Conservation (phyloP, 2,329 filamentous ascomycete species). For the Karstenula rhodostoma region DNA sequence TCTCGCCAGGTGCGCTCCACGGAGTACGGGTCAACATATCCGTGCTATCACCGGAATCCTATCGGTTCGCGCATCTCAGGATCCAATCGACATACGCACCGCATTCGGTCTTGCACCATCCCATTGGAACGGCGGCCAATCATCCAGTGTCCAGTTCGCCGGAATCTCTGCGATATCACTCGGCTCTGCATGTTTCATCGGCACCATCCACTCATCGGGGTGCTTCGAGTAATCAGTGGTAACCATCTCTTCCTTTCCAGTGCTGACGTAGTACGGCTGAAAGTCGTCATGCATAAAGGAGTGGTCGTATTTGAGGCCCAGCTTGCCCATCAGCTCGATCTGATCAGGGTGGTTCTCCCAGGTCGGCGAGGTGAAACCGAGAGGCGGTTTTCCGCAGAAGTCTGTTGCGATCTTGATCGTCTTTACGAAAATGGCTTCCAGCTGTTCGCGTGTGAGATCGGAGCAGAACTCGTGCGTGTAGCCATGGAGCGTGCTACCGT, state of each 20-base stretch:
- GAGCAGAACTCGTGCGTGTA: conserved; percentile 21
- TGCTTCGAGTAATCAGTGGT: conserved; percentile 35
- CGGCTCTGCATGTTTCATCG: conserved; percentile 35
- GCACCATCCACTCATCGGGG: conserved; percentile 41
- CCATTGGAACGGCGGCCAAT: conserved; percentile 51
- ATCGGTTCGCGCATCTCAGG: neutral
- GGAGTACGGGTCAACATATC: conserved; percentile 48
- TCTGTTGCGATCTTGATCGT: conserved; percentile 42
- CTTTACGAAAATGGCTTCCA: conserved; percentile 40
- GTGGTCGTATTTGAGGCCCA: conserved; percentile 54
- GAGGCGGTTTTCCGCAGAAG: conserved; percentile 50
- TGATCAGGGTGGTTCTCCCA: conserved; percentile 47
- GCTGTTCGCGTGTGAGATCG: conserved; percentile 27
- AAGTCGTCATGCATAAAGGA: conserved; percentile 56
- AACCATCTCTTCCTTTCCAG: conserved; percentile 25
- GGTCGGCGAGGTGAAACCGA: conserved; percentile 51
- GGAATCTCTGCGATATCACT: conserved; percentile 53
- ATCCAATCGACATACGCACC: conserved; percentile 3
- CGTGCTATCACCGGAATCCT: conserved; percentile 27
- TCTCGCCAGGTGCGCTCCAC: conserved; percentile 52
- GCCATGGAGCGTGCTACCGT: conserved; percentile 61
- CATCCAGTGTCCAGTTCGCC: conserved; percentile 53
- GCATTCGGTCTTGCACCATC: conserved; percentile 25
- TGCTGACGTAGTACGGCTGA: conserved; percentile 41
- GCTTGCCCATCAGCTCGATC: conserved; percentile 46